Evolutionary conservation across 192 early-diverging fungal genomes (phyloP).

Genomic region (Backusella luteola): DNA sequence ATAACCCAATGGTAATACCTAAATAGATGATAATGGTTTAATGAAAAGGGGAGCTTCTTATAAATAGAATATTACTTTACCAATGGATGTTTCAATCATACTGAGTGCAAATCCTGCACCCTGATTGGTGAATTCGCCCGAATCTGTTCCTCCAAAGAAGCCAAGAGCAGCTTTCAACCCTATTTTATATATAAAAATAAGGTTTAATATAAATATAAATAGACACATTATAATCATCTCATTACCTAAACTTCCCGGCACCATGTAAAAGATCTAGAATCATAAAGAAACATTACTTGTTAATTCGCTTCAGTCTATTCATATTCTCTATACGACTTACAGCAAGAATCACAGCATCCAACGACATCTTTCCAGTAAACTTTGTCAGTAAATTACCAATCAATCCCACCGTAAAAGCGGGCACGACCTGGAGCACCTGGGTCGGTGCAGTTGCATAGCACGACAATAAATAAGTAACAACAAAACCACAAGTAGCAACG

Average conservation of each 20-base stretch:
- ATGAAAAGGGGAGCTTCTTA: not conserved
- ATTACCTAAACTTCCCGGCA: constrained; percentile 32
- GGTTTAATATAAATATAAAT: not conserved
- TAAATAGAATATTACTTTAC: not conserved
- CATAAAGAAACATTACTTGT: not conserved
- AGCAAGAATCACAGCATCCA: constrained; percentile 81
- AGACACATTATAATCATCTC: not conserved
- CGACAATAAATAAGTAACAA: constrained; percentile 56
- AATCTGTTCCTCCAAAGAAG: constrained; percentile 9
- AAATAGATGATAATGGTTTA: not conserved
- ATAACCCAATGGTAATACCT: constrained; percentile 61
- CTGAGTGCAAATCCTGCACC: constrained; percentile 47
- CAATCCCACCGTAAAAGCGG: constrained; percentile 78
- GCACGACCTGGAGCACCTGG: constrained; percentile 65
- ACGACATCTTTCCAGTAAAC: constrained; percentile 65
- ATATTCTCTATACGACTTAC: constrained; percentile 33
- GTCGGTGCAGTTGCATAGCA: constrained; percentile 46
- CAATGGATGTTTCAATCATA: constrained; percentile 42
- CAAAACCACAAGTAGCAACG: constrained; percentile 65
- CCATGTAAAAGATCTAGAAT: constrained; percentile 20
- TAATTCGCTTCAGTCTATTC: not conserved
- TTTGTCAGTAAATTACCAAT: constrained; percentile 75
- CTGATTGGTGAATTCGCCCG: constrained; percentile 17
- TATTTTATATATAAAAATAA: not conserved
- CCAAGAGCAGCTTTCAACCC: constrained; percentile 31